Conservation (phyloP, 768 basidiomycete species). For the Russula dissimulans region DNA sequence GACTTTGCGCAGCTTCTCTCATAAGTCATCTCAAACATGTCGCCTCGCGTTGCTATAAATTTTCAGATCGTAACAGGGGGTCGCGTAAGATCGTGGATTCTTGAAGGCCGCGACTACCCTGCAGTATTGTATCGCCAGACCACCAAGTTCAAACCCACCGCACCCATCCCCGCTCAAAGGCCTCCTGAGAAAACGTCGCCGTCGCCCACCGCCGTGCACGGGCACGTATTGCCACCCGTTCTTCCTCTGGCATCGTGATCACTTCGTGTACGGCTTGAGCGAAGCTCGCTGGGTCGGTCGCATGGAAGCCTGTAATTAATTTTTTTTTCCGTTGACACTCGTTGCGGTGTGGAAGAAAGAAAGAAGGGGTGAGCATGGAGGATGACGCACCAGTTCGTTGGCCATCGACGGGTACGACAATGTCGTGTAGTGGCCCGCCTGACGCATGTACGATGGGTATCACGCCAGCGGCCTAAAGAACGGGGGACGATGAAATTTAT, state of each 20-base stretch:
- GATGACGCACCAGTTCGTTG: constrained; percentile 49
- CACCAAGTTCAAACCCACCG: constrained; percentile 22
- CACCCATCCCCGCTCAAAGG: constrained; percentile 71
- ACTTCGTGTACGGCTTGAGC: constrained; percentile 57
- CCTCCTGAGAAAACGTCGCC: constrained; percentile 62
- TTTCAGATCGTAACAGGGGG: background rate
- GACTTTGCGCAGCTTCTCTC: background rate
- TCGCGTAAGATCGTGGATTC: background rate
- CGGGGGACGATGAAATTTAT: too few relatives aligned
- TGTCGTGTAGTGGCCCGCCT: constrained; percentile 86
- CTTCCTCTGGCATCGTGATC: constrained; percentile 44
- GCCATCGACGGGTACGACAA: constrained; percentile 72
- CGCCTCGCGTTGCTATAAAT: background rate
- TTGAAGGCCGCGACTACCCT: background rate
- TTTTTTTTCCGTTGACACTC: background rate
- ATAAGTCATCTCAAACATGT: too few relatives aligned
- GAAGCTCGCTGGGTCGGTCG: constrained; percentile 52
- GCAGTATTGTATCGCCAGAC: too few relatives aligned
- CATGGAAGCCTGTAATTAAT: constrained; percentile 68
- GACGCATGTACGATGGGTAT: constrained; percentile 90
- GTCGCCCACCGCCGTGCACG: constrained; percentile 66
- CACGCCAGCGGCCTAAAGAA: constrained; percentile 76
- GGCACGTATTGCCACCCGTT: constrained; percentile 52
- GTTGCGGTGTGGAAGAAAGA: background rate
- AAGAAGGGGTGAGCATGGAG: background rate